Conservation (phyloP, 2,329 filamentous ascomycete genomes). For the Trichophyton benhamiae region DNA sequence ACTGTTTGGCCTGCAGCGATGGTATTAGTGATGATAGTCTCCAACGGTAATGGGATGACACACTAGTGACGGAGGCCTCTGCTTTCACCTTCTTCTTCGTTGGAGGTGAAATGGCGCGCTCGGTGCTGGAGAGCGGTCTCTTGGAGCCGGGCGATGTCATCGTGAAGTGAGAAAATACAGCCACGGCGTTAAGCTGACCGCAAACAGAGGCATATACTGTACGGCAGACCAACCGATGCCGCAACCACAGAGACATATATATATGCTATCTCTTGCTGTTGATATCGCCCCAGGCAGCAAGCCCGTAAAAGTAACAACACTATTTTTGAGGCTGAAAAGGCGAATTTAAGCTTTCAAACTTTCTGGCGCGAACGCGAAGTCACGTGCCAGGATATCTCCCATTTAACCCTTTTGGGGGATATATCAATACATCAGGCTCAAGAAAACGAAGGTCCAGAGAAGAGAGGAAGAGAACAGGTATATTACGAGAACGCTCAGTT, state of each 20-base stretch:
- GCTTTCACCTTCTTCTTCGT: conserved; percentile 38
- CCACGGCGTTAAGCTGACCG: neutral
- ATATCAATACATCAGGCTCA: neutral
- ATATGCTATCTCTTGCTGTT: neutral
- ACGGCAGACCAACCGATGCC: neutral
- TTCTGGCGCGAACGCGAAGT: neutral
- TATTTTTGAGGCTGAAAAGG: neutral
- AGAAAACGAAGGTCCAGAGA: neutral
- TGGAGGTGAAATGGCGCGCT: conserved; percentile 41
- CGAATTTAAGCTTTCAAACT: neutral
- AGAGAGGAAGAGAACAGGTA: neutral
- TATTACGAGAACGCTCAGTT: neutral
- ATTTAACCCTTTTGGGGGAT: neutral
- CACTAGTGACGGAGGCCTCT: conserved; percentile 44
- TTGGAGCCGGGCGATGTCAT: conserved; percentile 8
- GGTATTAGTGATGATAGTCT: neutral
- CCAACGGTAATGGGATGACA: conserved; percentile 9
- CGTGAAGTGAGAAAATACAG: neutral
- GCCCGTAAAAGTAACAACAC: too few species aligned
- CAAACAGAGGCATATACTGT: neutral
- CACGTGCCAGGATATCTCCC: conserved; percentile 1
- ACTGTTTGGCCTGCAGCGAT: conserved; percentile 38
- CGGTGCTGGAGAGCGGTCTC: neutral
- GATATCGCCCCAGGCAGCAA: too few species aligned
- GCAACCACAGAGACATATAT: neutral